Evolutionary conservation across 1,284 basidiomycete species (phyloP), one percentile per base, ranked within the genome.

Genomic region (Rhodotorula sp.): DNA sequence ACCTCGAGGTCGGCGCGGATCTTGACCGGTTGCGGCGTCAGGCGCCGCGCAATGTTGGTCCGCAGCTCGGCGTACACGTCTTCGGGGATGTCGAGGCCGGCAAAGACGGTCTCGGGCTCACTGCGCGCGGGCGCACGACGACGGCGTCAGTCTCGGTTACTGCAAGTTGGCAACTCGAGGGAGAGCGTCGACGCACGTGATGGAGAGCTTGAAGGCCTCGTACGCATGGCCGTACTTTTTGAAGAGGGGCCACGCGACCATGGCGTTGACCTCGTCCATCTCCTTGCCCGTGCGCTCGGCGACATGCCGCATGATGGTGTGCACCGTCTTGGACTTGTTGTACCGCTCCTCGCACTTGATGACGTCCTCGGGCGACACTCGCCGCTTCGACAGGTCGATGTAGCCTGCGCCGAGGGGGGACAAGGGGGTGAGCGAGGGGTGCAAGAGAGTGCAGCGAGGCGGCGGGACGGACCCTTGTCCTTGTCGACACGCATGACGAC

Each of bases 11-110:
- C 97, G 27, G 97, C 93, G 80, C 96, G 93, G 66, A 99, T 88
- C 85, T 98, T 99, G 86, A 99, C 96, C 17, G 97, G 95, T 82
- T 99, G 97, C 19, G 96, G 97, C 3, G 96, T 99, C 68, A 99
- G 86, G 56, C 97, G 89, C 64, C 95, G 90, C 14, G 95, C 94
- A 80, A 99, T 97, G 61, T 93, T 97, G 72, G 88, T 83, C 77
- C 88, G 87, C 44, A 99, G 87, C 70, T 93, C 86, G 42, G 84
- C 83, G 61, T 89, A 84, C 17, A 90, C 90, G 17, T 89, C 85
- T 60, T 81, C 80, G 72, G 84, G 82, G 41, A 87, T 85, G 46
- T 86, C 81, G 53, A 98, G 85, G 16, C 67, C 86, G 17, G 88
- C 86, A 79, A 95, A 95, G 13, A 98, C 92, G 17, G 88, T 86